Evolutionary conservation across 345 rosid genomes (phyloP).

Genomic region (Murraya paniculata): DNA sequence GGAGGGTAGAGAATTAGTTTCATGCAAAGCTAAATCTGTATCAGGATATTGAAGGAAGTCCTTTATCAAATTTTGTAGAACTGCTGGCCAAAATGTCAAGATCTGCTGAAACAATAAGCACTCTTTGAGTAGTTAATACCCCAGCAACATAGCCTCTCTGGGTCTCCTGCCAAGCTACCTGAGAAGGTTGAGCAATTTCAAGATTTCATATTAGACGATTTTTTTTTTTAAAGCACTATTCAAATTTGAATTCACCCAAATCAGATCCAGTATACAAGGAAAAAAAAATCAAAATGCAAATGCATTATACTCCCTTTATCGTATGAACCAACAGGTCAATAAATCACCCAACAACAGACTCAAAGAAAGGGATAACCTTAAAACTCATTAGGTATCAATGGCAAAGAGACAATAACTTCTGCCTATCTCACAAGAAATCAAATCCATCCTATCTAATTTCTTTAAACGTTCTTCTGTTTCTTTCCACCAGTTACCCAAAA

Average conservation of each 20-base stretch:
- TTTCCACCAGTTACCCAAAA: neutral
- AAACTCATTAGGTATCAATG: neutral
- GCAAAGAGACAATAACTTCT: neutral
- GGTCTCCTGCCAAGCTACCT: conserved; percentile 99
- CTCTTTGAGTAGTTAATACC: conserved; percentile 87
- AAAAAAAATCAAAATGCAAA: neutral
- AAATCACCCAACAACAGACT: neutral
- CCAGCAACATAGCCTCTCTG: conserved; percentile 92
- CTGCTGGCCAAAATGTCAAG: conserved; percentile 85
- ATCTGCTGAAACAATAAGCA: conserved; percentile 85
- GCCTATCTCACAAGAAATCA: neutral
- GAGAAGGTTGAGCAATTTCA: conserved; percentile 17
- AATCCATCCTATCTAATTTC: neutral
- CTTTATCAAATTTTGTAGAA: conserved; percentile 80
- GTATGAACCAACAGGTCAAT: neutral
- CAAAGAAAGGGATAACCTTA: neutral
- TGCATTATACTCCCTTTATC: neutral
- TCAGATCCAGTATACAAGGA: neutral
- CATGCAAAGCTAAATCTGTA: conserved; percentile 7
- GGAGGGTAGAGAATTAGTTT: neutral
- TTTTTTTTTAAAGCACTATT: neutral
- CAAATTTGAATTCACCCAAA: neutral
- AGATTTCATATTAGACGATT: neutral
- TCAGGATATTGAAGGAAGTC: conserved; percentile 95
- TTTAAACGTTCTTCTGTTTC: neutral